phyloP scores from a whole-genome alignment of 2,329 filamentous ascomycete species.

The Westerdykella sp. region DNA sequence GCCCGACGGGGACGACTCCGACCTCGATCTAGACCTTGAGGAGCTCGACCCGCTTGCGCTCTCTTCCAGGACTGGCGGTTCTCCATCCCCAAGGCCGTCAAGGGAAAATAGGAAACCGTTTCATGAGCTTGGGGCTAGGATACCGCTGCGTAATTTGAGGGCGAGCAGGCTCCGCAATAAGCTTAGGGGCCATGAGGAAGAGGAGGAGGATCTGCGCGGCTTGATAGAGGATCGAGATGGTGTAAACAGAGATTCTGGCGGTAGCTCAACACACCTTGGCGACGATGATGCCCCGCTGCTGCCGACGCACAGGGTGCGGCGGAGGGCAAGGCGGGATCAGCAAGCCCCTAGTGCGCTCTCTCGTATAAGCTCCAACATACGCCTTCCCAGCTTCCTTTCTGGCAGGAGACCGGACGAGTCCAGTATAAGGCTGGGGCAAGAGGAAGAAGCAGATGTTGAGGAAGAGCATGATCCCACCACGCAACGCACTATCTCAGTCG shows the following conservation, averaged over 20 bases:
- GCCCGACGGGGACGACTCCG: slow-evolving; percentile 61
- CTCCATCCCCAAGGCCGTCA: slow-evolving; percentile 24
- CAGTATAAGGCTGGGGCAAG: slow-evolving; percentile 21
- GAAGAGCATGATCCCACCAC: slow-evolving; percentile 55
- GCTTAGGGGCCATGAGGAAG: slow-evolving; percentile 42
- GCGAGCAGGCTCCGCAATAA: slow-evolving; percentile 42
- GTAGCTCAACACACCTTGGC: slow-evolving; percentile 49
- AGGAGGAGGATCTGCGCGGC: slow-evolving; percentile 60
- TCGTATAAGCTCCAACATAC: slow-evolving; percentile 49
- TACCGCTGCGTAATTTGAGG: slow-evolving; percentile 61
- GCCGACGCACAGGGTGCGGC: slow-evolving; percentile 33
- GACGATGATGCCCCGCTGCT: slow-evolving; percentile 74
- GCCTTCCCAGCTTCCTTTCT: slow-evolving; percentile 61
- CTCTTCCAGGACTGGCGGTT: slow-evolving; percentile 16
- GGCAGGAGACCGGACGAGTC: slow-evolving; percentile 15
- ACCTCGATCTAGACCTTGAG: slow-evolving; percentile 70
- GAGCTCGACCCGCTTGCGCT: slow-evolving; percentile 62
- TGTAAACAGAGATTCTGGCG: slow-evolving; percentile 52
- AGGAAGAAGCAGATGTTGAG: slow-evolving; percentile 39
- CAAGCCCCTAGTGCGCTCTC: slow-evolving; percentile 35
- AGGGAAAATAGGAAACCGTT: slow-evolving; percentile 28
- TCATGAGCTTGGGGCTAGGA: slow-evolving; percentile 47
- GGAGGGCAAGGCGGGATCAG: slow-evolving; percentile 8
- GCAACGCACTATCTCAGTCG: slow-evolving; percentile 70
- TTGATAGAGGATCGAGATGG: slow-evolving; percentile 60